Percentiles rank a stretch among this genome's conserved stretches.
phyloP scores from a whole-genome alignment of 2,329 filamentous ascomycete species.

The Calycina marina region DNA sequence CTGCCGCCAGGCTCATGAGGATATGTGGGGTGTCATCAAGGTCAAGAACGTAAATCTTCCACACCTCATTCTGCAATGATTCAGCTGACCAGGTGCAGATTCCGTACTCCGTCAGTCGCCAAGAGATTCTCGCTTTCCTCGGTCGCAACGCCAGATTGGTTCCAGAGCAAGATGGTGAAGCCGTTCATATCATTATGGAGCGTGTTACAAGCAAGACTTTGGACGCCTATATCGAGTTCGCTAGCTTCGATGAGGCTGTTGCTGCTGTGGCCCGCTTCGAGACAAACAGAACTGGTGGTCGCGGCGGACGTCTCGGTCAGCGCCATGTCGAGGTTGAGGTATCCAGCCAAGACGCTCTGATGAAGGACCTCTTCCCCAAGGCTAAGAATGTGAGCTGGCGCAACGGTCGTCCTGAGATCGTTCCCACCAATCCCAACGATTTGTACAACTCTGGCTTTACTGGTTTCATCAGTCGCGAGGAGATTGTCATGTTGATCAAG shows the following conservation, averaged over 20 bases:
- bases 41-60: slow-evolving; percentile 26
- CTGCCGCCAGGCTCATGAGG: slow-evolving; percentile 16
- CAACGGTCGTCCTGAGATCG: slow-evolving; percentile 29
- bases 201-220: slow-evolving; percentile 46
- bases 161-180: slow-evolving; percentile 35
- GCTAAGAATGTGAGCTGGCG: slow-evolving; percentile 42
- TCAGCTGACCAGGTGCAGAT: slow-evolving; percentile 28
- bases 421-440: slow-evolving; percentile 23
- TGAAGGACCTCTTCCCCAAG: slow-evolving; percentile 47
- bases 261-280: slow-evolving; percentile 35
- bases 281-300: slow-evolving; percentile 23
- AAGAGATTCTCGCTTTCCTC: slow-evolving; percentile 43
- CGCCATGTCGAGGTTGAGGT: slow-evolving; percentile 42
- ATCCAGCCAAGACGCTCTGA: slow-evolving; percentile 39
- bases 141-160: slow-evolving; percentile 41
- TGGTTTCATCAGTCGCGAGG: slow-evolving; percentile 45
- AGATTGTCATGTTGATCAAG: slow-evolving; percentile 48
- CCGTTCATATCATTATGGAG: slow-evolving; percentile 51
- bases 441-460: slow-evolving; percentile 37
- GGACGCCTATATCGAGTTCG: slow-evolving; percentile 45
- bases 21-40: slow-evolving; percentile 22
- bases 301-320: slow-evolving; percentile 37
- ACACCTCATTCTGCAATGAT: too few species aligned
- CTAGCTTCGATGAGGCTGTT: slow-evolving; percentile 35
- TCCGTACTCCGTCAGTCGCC: slow-evolving; percentile 36